Evolutionary conservation across 2,329 filamentous ascomycete genomes (phyloP), one percentile per base, ranked within the genome.

Genomic region (Fusarium sp.): DNA sequence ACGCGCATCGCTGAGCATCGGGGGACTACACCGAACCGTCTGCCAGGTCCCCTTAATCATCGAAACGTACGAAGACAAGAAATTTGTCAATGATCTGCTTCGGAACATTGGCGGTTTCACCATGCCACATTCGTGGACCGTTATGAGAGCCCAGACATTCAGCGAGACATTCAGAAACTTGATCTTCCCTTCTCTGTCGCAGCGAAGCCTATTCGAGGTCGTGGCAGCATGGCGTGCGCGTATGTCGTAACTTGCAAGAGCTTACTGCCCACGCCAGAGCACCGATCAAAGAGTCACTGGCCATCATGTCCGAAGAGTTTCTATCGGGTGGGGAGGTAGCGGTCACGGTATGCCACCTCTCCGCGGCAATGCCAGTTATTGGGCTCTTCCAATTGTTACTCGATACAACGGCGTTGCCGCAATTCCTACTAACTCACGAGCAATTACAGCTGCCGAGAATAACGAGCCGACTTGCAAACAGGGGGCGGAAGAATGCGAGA

Each of bases 341-440:
- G 0, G 78, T 88, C 3, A 87, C 84, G 0, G 81, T 87, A 86
- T 87, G 85, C 84, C 85, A 1, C 85, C 84, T 3, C 80, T 77
- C 0, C 56, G 41, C 0, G 65, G 61, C 0, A 62, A 72, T 0
- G 72, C 76, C 13, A n/a, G 44, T 0, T 84, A 87, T 66, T 84
- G 81, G 80, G 76, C 82, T 5, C 70, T 87, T 36, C 83, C 83
- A 23, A 31, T 73, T 40, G 68, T 73, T 10, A 56, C 57, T 10
- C 68, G 65, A 7, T 73, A 73, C 30, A 73, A 71, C 27, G 71
- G 71, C n/a, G 34, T 57, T 28, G 62, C 73, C 10, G 70, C 70
- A 36, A 67, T 72, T 30, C 68, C 61, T 11, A 37, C 76, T 4
- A 88, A 87, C 58, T 88, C 86, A 0, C 74, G 78, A 28, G 80